phyloP scores from a whole-genome alignment of 2,329 filamentous ascomycete genomes.

The Claviceps paspali region DNA sequence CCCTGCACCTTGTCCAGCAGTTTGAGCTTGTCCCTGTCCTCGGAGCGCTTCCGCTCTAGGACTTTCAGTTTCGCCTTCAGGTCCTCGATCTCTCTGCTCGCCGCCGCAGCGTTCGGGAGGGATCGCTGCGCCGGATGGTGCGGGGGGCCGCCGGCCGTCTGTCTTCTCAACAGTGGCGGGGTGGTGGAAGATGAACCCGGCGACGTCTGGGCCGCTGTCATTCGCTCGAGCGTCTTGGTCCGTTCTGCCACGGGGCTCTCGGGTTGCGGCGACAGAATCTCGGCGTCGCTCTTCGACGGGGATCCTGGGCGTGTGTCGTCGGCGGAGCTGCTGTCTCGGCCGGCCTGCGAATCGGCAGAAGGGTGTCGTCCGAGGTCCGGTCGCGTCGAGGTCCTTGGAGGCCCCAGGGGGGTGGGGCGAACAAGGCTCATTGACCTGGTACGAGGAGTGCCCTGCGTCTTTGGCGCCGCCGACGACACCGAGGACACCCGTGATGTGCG shows the following conservation, averaged over 20 bases:
- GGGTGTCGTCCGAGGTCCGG: constrained; percentile 25
- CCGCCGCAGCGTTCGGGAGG: constrained; percentile 34
- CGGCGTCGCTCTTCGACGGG: constrained; percentile 35
- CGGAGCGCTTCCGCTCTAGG: constrained; percentile 71
- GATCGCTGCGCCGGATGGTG: constrained; percentile 20
- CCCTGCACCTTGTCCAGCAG: constrained; percentile 59
- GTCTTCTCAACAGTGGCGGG: constrained; percentile 17
- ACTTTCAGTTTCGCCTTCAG: constrained; percentile 76
- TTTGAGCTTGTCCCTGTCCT: constrained; percentile 77
- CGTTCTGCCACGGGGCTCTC: constrained; percentile 35
- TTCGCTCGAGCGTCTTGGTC: constrained; percentile 35
- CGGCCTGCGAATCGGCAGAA: constrained; percentile 32
- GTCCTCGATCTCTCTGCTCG: constrained; percentile 63
- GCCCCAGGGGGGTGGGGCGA: too few relatives aligned
- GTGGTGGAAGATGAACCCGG: constrained; percentile 13
- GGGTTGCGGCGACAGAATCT: constrained; percentile 32
- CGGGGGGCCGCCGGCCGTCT: constrained; percentile 15
- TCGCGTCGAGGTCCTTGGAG: constrained; percentile 21
- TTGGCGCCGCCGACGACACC: constrained; percentile 23
- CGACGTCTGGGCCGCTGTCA: constrained; percentile 26
- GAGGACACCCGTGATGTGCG: constrained; percentile 29
- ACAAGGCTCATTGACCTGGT: constrained; percentile 26
- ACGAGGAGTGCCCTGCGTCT: constrained; percentile 16
- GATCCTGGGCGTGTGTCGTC: constrained; percentile 23
- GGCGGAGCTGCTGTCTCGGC: constrained; percentile 22